phyloP scores from a whole-genome alignment of 305 asterid genomes.

The Fraxinus platypoda region DNA sequence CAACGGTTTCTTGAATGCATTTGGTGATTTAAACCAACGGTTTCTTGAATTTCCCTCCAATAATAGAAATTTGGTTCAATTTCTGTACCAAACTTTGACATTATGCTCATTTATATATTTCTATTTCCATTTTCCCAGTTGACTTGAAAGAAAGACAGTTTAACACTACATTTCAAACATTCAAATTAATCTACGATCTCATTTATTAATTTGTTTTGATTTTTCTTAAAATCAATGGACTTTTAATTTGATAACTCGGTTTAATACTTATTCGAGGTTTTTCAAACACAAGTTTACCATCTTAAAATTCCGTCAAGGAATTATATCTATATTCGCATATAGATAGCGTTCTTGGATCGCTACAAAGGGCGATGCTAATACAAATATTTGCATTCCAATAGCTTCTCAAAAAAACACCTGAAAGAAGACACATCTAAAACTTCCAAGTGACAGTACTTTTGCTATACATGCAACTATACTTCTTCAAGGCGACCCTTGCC shows the following conservation, averaged over 20 bases:
- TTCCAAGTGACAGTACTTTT: background rate
- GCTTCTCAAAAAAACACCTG: background rate
- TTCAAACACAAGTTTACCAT: background rate
- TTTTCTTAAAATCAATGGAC: background rate
- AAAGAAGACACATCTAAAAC: constrained; percentile 12
- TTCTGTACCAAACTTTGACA: constrained; percentile 44
- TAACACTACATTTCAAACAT: background rate
- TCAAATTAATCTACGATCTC: background rate
- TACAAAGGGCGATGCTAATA: background rate
- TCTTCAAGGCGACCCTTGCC: constrained; percentile 23
- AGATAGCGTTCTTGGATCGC: background rate
- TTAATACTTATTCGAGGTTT: background rate
- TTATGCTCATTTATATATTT: constrained; percentile 11
- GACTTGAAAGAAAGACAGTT: constrained; percentile 13
- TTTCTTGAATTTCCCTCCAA: constrained; percentile 14
- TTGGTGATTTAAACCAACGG: constrained; percentile 36
- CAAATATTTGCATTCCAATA: background rate
- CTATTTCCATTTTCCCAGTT: constrained; percentile 16
- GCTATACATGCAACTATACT: background rate
- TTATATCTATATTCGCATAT: no score
- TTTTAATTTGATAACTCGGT: no score
- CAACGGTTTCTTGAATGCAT: background rate
- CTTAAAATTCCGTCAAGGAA: background rate
- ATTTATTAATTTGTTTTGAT: background rate
- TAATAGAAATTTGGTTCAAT: constrained; percentile 24